phyloP scores from a whole-genome alignment of 2,329 filamentous ascomycete genomes.

The Botrytis sinoallii region DNA sequence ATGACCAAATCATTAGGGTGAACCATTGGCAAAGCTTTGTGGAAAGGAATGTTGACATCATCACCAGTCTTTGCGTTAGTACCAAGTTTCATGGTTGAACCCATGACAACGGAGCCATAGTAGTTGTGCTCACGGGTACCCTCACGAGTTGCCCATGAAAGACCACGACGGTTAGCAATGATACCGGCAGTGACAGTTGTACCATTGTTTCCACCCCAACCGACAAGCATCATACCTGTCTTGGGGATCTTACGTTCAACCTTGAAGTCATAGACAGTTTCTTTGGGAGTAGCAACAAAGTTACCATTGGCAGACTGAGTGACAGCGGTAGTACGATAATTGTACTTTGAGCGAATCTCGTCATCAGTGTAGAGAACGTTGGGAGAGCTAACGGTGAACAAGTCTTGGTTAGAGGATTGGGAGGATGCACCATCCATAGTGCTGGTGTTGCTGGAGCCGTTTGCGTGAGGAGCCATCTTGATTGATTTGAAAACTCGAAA shows the following conservation, averaged over 20 bases:
- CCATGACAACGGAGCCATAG: slow-evolving; percentile 97
- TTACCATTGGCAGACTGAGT: slow-evolving; percentile 65
- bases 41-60: slow-evolving; percentile 96
- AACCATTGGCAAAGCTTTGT: slow-evolving; percentile 90
- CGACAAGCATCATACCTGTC: slow-evolving; percentile 95
- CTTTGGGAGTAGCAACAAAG: slow-evolving; percentile 79
- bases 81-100: slow-evolving; percentile 94
- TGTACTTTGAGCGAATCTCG: slow-evolving; percentile 91
- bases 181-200: slow-evolving; percentile 96
- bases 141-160: slow-evolving; percentile 92
- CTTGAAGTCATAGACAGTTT: slow-evolving; percentile 96
- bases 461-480: slow-evolving; percentile 91
- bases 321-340: slow-evolving; percentile 90
- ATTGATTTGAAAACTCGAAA: slow-evolving; percentile 35
- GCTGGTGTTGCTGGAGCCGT: slow-evolving; percentile 56
- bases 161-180: slow-evolving; percentile 83
- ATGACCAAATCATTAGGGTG: slow-evolving; percentile 94
- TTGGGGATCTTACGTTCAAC: slow-evolving; percentile 90
- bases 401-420: slow-evolving; percentile 48
- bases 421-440: slow-evolving; percentile 51
- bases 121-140: slow-evolving; percentile 86
- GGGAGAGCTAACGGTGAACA: slow-evolving; percentile 87
- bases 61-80: slow-evolving; percentile 77
- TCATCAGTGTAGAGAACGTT: slow-evolving; percentile 87
- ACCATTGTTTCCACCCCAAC: slow-evolving; percentile 97